phyloP scores from a whole-genome alignment of 257 asterid genomes.

The Coffea eugenioides region DNA sequence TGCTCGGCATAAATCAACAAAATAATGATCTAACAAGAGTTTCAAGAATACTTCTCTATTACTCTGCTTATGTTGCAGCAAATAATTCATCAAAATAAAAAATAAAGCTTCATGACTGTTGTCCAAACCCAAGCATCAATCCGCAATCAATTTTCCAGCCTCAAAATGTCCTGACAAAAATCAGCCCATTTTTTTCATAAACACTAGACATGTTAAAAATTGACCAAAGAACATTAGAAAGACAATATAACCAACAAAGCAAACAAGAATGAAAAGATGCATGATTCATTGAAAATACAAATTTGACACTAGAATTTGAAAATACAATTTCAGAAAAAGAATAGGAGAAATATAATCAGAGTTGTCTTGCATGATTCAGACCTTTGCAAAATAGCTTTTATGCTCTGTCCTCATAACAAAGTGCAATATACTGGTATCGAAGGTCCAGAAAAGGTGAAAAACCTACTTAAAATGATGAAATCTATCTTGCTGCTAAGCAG shows the following conservation, averaged over 20 bases:
- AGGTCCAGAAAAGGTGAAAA: too few relatives aligned
- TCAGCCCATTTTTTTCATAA: neutral
- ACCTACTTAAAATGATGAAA: neutral
- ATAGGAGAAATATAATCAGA: neutral
- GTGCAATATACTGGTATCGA: neutral
- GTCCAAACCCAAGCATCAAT: neutral
- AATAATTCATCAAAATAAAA: neutral
- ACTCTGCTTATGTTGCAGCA: neutral
- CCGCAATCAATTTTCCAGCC: constrained; percentile 6
- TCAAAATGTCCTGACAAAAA: constrained; percentile 5
- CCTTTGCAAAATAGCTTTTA: neutral
- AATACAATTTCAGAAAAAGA: too few relatives aligned
- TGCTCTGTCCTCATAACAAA: neutral
- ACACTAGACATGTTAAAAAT: neutral
- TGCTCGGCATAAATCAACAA: constrained; percentile 10
- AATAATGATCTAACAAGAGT: constrained; percentile 5
- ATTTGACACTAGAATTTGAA: neutral
- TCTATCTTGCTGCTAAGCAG: neutral
- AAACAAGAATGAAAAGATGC: too few relatives aligned
- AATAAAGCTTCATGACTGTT: neutral
- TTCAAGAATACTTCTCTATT: neutral
- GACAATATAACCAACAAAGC: neutral
- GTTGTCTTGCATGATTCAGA: neutral
- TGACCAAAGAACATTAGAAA: neutral
- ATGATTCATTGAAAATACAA: too few relatives aligned